A percentile compares a stretch with the other conserved stretches of the same genome.
phyloP scores from a whole-genome alignment of 352 stramenopile species.

The Phytopythium helicoides region DNA sequence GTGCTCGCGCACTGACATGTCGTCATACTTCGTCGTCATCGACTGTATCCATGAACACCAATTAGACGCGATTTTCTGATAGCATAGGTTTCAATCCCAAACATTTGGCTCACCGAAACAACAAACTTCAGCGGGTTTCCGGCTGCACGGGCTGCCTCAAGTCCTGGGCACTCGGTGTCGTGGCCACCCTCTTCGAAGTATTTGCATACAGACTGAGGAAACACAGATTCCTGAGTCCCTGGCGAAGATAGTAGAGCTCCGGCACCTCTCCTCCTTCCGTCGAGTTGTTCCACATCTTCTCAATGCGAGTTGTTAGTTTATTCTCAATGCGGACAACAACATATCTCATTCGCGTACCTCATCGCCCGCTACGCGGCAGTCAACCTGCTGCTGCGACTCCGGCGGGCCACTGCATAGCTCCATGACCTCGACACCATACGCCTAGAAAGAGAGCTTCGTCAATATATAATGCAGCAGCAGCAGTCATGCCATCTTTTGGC shows the following conservation, averaged over 20 bases:
- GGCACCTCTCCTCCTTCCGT: slow-evolving; percentile 75
- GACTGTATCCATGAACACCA: slow-evolving; percentile 18
- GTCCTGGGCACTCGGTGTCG: slow-evolving; percentile 63
- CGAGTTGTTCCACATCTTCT: slow-evolving; percentile 76
- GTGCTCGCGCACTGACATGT: slow-evolving; percentile 74
- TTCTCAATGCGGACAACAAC: neutral
- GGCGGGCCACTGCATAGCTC: slow-evolving; percentile 62
- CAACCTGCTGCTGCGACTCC: slow-evolving; percentile 65
- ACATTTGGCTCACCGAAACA: slow-evolving; percentile 61
- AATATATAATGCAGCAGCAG: too few species aligned
- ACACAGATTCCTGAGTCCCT: slow-evolving; percentile 74
- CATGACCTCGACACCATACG: slow-evolving; percentile 69
- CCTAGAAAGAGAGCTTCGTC: slow-evolving; percentile 16
- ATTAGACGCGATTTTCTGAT: neutral
- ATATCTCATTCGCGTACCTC: slow-evolving; percentile 19
- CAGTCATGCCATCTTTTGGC: neutral
- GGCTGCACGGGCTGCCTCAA: slow-evolving; percentile 41
- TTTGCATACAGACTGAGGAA: slow-evolving; percentile 65
- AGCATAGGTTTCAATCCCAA: too few species aligned
- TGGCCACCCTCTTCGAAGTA: slow-evolving; percentile 62
- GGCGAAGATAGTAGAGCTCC: slow-evolving; percentile 74
- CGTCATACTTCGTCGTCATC: slow-evolving; percentile 80
- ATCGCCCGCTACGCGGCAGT: slow-evolving; percentile 67
- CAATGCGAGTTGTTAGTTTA: neutral
- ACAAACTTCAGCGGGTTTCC: slow-evolving; percentile 71